Evolutionary conservation across 2,329 filamentous ascomycete species (phyloP).

Genomic region (Chrysoporthe austroafricana): DNA sequence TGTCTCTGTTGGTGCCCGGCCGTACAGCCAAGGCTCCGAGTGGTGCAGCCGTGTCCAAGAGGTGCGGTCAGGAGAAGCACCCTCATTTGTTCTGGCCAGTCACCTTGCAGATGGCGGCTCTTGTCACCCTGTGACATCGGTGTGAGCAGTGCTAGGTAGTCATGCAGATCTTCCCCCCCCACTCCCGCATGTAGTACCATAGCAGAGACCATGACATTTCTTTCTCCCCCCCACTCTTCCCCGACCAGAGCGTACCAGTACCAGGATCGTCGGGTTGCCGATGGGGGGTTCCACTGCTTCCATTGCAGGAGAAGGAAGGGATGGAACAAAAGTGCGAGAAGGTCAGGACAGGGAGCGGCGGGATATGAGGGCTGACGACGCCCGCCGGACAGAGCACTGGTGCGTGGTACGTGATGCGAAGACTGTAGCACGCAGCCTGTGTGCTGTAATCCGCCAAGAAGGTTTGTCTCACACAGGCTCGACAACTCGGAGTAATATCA

Average conservation of each 20-base stretch:
- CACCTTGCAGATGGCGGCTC: slow-evolving; percentile 14
- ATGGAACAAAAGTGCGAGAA: background rate
- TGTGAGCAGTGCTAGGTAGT: background rate
- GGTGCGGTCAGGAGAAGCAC: slow-evolving; percentile 19
- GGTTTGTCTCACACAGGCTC: slow-evolving; percentile 1
- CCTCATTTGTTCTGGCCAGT: slow-evolving; percentile 15
- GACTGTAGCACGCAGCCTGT: background rate
- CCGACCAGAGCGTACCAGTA: background rate
- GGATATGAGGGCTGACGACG: slow-evolving; percentile 3
- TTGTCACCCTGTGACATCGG: slow-evolving; percentile 4
- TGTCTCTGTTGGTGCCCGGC: background rate
- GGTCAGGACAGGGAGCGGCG: background rate
- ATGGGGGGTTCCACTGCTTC: background rate
- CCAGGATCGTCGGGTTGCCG: background rate
- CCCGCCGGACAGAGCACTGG: background rate
- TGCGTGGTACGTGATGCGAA: background rate
- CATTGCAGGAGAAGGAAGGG: background rate
- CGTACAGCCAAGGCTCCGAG: background rate
- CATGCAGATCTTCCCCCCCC: slow-evolving; percentile 1
- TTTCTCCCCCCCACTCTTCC: background rate
- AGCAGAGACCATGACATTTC: background rate
- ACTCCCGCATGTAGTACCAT: background rate
- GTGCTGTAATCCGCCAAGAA: background rate
- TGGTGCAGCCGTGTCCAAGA: slow-evolving; percentile 18
- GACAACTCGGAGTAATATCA: background rate